phyloP scores from a whole-genome alignment of 257 asterid genomes.

The Coffea eugenioides region DNA sequence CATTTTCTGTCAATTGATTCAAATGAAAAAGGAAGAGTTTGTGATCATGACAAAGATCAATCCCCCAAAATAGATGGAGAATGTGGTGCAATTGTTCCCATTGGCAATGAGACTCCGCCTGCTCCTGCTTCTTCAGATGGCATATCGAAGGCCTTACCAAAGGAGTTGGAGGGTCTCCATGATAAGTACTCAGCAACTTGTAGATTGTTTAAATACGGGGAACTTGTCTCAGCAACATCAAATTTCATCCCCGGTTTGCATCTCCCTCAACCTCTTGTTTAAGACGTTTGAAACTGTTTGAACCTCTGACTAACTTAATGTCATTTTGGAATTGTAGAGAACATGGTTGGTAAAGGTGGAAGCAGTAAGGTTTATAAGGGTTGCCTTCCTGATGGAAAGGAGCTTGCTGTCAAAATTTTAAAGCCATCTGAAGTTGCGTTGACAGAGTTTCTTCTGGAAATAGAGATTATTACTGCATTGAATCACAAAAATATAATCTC shows the following conservation, averaged over 20 bases:
- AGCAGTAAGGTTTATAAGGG: slow-evolving; percentile 89
- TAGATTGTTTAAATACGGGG: slow-evolving; percentile 64
- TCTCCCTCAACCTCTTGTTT: slow-evolving; percentile 7
- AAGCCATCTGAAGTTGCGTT: slow-evolving; percentile 71
- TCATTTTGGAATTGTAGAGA: slow-evolving; percentile 43
- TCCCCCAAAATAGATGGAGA: slow-evolving; percentile 47
- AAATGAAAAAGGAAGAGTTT: slow-evolving; percentile 27
- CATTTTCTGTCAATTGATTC: slow-evolving; percentile 45
- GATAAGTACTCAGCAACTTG: slow-evolving; percentile 87
- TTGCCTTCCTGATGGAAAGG: slow-evolving; percentile 79
- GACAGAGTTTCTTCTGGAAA: slow-evolving; percentile 74
- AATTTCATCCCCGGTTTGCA: slow-evolving; percentile 52
- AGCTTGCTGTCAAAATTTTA: slow-evolving; percentile 87
- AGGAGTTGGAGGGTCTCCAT: slow-evolving; percentile 68
- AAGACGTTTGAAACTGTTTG: not conserved
- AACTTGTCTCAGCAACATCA: slow-evolving; percentile 73
- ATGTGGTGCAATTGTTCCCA: slow-evolving; percentile 66
- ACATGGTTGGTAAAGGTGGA: slow-evolving; percentile 91
- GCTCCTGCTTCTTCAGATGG: slow-evolving; percentile 37
- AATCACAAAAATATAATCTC: slow-evolving; percentile 90
- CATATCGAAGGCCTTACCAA: slow-evolving; percentile 40
- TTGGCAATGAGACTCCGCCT: slow-evolving; percentile 34
- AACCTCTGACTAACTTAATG: not conserved
- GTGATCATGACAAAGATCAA: slow-evolving; percentile 27
- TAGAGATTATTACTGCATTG: slow-evolving; percentile 79